Conservation (phyloP, 164 flowering plant genomes). For the Malania oleifera region DNA sequence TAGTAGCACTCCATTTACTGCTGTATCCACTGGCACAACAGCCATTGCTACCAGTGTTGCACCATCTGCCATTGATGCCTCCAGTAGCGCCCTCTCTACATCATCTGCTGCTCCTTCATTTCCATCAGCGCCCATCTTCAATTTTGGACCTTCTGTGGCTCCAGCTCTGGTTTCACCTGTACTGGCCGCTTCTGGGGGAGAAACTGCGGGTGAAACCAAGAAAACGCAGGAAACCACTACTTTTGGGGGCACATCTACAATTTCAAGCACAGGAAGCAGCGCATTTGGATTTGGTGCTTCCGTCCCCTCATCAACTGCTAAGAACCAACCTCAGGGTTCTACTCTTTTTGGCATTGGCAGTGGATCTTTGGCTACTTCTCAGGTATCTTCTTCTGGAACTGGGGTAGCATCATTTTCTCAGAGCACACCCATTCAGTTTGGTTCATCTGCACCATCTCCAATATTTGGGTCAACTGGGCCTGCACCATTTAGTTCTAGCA, state of each 20-base stretch:
- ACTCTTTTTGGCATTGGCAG: conserved; percentile 17
- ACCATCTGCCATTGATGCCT: not conserved
- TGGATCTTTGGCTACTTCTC: conserved; percentile 29
- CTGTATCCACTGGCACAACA: conserved; percentile 7
- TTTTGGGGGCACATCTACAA: not conserved
- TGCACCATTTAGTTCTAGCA: conserved; percentile 32
- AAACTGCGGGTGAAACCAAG: conserved; percentile 26
- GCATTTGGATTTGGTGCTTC: conserved; percentile 42
- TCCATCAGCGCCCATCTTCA: conserved; percentile 25
- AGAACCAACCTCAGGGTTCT: conserved; percentile 29
- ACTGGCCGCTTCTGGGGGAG: conserved; percentile 19
- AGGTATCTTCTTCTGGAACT: conserved; percentile 26
- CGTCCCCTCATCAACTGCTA: conserved; percentile 26
- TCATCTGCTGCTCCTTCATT: conserved; percentile 27
- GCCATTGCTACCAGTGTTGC: conserved; percentile 1
- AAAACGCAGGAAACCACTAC: conserved; percentile 19
- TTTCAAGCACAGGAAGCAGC: conserved; percentile 18
- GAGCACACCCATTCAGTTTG: conserved; percentile 36
- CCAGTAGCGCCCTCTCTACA: conserved; percentile 16
- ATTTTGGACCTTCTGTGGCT: conserved; percentile 31
- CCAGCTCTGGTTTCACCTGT: conserved; percentile 22
- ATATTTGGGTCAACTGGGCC: conserved; percentile 33
- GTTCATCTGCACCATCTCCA: conserved; percentile 45
- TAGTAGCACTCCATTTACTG: conserved; percentile 7
- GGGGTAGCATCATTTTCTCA: conserved; percentile 26